Conservation (phyloP, 495 filamentous ascomycete genomes). For the Astrothelium subdiscretum region DNA sequence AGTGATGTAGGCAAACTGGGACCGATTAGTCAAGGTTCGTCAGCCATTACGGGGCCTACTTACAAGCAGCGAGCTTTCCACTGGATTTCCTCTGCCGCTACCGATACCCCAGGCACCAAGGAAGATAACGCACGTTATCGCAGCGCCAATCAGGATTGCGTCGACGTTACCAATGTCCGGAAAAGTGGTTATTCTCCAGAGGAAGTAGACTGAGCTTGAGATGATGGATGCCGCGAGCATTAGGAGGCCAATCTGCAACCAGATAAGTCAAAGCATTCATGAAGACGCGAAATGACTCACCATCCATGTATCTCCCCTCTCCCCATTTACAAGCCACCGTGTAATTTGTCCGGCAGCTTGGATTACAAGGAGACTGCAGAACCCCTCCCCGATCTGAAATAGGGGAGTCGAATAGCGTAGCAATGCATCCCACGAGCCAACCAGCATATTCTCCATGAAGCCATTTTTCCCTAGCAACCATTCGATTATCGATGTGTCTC, state of each 20-base stretch:
- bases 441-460: conserved; percentile 59
- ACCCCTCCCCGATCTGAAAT: conserved; percentile 90
- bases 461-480: conserved; percentile 80
- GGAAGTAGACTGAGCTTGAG: conserved; percentile 87
- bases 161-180: conserved; percentile 90
- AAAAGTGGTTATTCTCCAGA: conserved; percentile 89
- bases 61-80: conserved; percentile 79
- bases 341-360: conserved; percentile 90
- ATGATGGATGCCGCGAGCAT: conserved; percentile 82
- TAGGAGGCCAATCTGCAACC: conserved; percentile 65
- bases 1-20: conserved; percentile 81
- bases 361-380: conserved; percentile 91
- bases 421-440: conserved; percentile 82
- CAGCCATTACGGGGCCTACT: conserved; percentile 4
- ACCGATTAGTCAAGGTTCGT: background rate
- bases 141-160: conserved; percentile 81
- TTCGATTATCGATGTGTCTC: conserved; percentile 52
- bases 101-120: conserved; percentile 90
- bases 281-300: conserved; percentile 41
- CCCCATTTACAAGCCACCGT: conserved; percentile 86
- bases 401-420: conserved; percentile 88
- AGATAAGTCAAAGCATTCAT: conserved; percentile 20
- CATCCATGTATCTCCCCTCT: conserved; percentile 93
- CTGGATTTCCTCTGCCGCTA: conserved; percentile 85
- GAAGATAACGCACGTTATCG: conserved; percentile 83